These are phyloP conservation scores for Sclerotinia nivalis DNA, from an alignment of 2,329 filamentous ascomycete species.

Conservation along the genomic window DNA sequence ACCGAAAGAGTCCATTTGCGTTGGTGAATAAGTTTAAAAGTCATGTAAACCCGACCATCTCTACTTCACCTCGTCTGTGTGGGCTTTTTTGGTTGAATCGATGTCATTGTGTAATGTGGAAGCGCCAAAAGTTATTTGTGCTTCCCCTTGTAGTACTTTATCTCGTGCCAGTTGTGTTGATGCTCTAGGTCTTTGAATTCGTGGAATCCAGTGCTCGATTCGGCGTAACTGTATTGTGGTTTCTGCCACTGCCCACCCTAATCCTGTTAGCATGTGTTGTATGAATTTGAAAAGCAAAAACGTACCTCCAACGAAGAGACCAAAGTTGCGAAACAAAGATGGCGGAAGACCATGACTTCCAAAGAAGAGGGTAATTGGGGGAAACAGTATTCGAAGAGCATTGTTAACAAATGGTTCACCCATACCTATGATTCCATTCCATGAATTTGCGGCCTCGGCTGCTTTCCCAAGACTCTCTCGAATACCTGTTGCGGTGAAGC, in stretches of 20 bases:
- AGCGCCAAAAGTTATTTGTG: background rate
- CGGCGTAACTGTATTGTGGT: conserved; percentile 16
- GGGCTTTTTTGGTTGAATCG: background rate
- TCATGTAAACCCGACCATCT: background rate
- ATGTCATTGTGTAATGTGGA: conserved; percentile 1
- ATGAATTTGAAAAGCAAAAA: background rate
- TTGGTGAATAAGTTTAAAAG: background rate
- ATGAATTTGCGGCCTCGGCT: conserved; percentile 29
- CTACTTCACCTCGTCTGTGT: background rate
- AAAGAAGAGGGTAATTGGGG: conserved; percentile 29
- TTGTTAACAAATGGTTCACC: conserved; percentile 29
- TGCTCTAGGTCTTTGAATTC: conserved; percentile 16
- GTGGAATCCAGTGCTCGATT: conserved; percentile 19
- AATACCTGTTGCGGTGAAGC: conserved; percentile 30
- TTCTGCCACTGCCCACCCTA: conserved; percentile 21
- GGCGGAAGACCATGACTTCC: conserved; percentile 36
- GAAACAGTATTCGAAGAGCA: conserved; percentile 28
- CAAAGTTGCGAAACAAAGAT: conserved; percentile 32
- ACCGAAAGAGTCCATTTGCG: background rate
- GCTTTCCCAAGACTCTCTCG: conserved; percentile 35
- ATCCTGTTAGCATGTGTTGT: conserved; percentile 4
- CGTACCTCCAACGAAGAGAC: conserved; percentile 31
- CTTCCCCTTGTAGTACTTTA: background rate
- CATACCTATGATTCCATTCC: conserved; percentile 26
- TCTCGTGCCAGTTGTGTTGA: conserved; percentile 21